phyloP scores from a whole-genome alignment of 106 monocot species.

The Dendrobium officinale region DNA sequence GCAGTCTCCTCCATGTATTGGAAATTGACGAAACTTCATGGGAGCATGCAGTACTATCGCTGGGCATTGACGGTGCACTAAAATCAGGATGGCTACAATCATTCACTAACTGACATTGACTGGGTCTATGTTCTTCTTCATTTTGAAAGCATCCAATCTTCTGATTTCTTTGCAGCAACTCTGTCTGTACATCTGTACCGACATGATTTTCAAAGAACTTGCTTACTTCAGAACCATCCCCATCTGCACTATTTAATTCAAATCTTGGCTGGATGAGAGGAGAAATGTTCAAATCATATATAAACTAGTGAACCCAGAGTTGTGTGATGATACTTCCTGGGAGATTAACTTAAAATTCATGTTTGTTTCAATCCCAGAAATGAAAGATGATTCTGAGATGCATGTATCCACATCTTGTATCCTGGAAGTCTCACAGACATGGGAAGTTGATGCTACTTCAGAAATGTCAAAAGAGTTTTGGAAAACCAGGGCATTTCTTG shows the following conservation, averaged over 20 bases:
- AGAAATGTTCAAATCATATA: conserved; percentile 4
- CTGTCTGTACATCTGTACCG: conserved; percentile 23
- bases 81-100: conserved; percentile 60
- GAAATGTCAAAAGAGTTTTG: conserved; percentile 9
- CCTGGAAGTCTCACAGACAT: conserved; percentile 40
- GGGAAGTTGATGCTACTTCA: conserved; percentile 27
- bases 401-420: conserved; percentile 33
- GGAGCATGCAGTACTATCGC: conserved; percentile 8
- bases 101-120: conserved; percentile 57
- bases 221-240: conserved; percentile 5
- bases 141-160: conserved; percentile 15
- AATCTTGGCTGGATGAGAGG: conserved; percentile 2
- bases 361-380: conserved; percentile 21
- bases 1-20: conserved; percentile 67
- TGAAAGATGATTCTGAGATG: conserved; percentile 56
- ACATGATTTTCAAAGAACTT: conserved; percentile 15
- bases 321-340: conserved; percentile 13
- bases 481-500: neutral
- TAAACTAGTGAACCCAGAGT: conserved; percentile 11
- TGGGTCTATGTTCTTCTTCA: conserved; percentile 18
- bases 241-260: conserved; percentile 7
- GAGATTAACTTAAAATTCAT: conserved; percentile 17
- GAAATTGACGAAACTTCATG: conserved; percentile 24
- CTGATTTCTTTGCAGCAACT: conserved; percentile 49
- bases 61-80: neutral